Evolutionary conservation across 805 yeast species (phyloP), one percentile per base, ranked within the genome.

Genomic region (Hanseniaspora taiwanica): DNA sequence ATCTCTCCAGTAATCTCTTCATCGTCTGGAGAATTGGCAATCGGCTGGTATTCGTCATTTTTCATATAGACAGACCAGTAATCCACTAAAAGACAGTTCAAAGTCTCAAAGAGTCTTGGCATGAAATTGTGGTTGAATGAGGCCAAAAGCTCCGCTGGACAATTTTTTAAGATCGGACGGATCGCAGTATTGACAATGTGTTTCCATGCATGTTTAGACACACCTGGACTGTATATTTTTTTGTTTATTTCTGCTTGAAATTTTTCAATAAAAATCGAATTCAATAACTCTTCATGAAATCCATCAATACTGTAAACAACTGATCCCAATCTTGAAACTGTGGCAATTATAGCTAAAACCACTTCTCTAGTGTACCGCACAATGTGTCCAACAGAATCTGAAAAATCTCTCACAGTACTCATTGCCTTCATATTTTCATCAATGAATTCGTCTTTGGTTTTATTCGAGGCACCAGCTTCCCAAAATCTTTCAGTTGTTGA

Each of bases 381-480:
- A 52, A 85, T 83, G 58, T 91, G 96, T 14, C 98, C 99, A 12
- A 91, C 94, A 12, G 94, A 81, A 56, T 93, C 97, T 0, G 98
- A 97, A 67, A 91, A 91, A 61, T 91, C 98, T 48, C 97, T 72
- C 43, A 91, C 63, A 0, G 98, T 87, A 47, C 81, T 81, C 66
- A 91, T 84, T 0, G 98, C 97, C 55, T 81, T 85, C 43, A 84
- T 94, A 52, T 78, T 86, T 55, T 91, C 97, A 55, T 83, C 94
- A 46, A 91, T 79, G 49, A 91, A 93, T 25, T 91, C 86, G 55
- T 91, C 97, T 52, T 84, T 81, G 2, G 94, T 78, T 60, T 91
- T 94, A 43, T 83, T 81, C 1, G 96, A 83, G 18, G 94, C 93
- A 14, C 98, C 98, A 45, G 86, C 94, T 55, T 93, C 97, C 99